Evolutionary conservation across 2,329 filamentous ascomycete species (phyloP), one percentile per base, ranked within the genome.

Genomic region (Calonectria naviculata): DNA sequence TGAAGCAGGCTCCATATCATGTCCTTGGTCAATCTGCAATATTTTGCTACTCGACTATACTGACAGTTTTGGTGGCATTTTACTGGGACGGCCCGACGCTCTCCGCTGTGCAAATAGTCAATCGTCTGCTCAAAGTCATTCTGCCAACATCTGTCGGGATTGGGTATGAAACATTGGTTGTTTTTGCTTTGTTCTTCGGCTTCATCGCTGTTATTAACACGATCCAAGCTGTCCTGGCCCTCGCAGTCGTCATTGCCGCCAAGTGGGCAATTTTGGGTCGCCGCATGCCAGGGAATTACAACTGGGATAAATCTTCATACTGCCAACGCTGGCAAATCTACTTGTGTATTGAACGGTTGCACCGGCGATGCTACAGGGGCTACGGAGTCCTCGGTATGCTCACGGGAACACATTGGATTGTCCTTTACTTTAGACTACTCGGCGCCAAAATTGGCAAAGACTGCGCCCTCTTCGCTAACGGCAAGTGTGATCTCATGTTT

Each of bases 311-410:
- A 77, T 86, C 82, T 24, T 82, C 84, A 19, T 90, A 90, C 80
- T 90, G 88, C 79, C 89, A 90, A 75, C 85, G 87, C 41, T 90
- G 89, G 88, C 88, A 90, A 75, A 76, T 90, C 10, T 88, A 87
- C 75, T 81, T 90, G 4, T 83, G 84, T 34, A 83, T 89, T 44
- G 89, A 90, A 80, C 83, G 83, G 24, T 78, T 90, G 4, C 84
- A 88, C 2, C 83, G 86, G 10, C 81, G 85, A 46, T 89, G 87
- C 78, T 89, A 87, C 73, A 84, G 85, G 5, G 85, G 86, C 1
- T 77, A 85, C 29, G 89, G 89, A 19, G 81, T 91, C 21, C 80
- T 90, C 1, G 85, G 87, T 19, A 81, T 90, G 74, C 78, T 90
- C 2, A 89, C 87, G 0, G 88, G 88, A 3, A 89, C 88, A 1